Evolutionary conservation across 495 filamentous ascomycete species (phyloP).

Genomic region (Aspergillus ellipticus): DNA sequence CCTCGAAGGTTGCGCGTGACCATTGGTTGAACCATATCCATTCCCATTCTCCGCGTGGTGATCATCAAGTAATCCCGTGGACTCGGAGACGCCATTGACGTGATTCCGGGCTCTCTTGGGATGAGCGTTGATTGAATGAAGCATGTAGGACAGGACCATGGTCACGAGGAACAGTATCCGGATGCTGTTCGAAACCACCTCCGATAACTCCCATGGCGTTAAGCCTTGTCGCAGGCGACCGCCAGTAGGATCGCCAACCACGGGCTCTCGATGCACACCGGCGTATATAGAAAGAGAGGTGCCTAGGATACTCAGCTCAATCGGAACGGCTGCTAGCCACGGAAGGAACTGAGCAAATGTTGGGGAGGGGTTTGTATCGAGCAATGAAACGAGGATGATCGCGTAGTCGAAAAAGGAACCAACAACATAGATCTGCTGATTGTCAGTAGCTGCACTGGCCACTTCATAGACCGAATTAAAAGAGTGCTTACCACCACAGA

Average conservation of each 20-base stretch:
- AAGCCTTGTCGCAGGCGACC: constrained; percentile 43
- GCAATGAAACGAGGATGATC: constrained; percentile 70
- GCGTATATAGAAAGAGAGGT: constrained; percentile 61
- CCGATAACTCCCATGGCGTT: constrained; percentile 63
- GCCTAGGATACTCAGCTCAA: constrained; percentile 67
- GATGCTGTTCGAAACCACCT: constrained; percentile 56
- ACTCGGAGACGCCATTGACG: constrained; percentile 45
- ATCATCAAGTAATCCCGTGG: constrained; percentile 49
- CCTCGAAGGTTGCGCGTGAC: constrained; percentile 34
- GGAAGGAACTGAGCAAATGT: constrained; percentile 66
- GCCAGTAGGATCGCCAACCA: constrained; percentile 51
- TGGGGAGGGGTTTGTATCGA: constrained; percentile 75
- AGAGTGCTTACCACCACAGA: constrained; percentile 65
- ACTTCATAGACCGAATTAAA: background rate
- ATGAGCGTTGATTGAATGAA: constrained; percentile 44
- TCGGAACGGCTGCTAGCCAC: constrained; percentile 64
- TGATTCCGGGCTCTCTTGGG: constrained; percentile 21
- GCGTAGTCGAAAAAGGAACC: constrained; percentile 73
- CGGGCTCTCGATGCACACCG: constrained; percentile 53
- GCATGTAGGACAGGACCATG: constrained; percentile 56
- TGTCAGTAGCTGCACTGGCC: constrained; percentile 13
- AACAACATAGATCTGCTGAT: constrained; percentile 69
- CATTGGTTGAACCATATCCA: constrained; percentile 49
- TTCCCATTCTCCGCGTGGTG: constrained; percentile 43
- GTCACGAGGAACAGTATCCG: constrained; percentile 57